Evolutionary conservation across 78 protist species (phyloP).

Genomic region (Dictyostelium purpureum): DNA sequence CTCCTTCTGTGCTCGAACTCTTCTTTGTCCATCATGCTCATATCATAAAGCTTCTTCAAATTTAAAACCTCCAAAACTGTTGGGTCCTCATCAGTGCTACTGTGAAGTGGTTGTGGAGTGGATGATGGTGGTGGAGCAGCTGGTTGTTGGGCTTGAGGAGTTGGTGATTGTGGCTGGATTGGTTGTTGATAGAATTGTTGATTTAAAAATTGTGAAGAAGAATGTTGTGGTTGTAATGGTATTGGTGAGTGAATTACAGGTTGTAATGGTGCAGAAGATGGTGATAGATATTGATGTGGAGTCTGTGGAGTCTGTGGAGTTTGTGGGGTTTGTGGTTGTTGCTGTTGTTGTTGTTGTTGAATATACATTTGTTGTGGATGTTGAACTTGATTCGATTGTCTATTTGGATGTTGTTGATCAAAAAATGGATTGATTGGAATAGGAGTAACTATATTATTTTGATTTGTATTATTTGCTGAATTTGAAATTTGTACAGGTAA

Average conservation of each 20-base stretch:
- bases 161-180: not conserved
- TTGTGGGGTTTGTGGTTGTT: not conserved
- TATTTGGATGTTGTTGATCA: not conserved
- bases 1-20: slow-evolving; percentile 66
- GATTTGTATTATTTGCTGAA: not conserved
- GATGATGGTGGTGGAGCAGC: not conserved
- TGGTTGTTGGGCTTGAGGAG: not conserved
- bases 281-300: slow-evolving; percentile 5
- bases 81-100: slow-evolving; percentile 50
- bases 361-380: not conserved
- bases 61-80: slow-evolving; percentile 44
- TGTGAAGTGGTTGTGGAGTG: slow-evolving; percentile 28
- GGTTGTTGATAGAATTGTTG: slow-evolving; percentile 41
- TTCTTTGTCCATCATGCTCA: slow-evolving; percentile 72
- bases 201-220: slow-evolving; percentile 18
- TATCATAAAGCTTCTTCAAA: slow-evolving; percentile 56
- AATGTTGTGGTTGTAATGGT: slow-evolving; percentile 28
- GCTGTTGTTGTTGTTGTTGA: slow-evolving; percentile 42
- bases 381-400: not conserved
- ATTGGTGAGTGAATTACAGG: slow-evolving; percentile 29
- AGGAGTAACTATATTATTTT: not conserved
- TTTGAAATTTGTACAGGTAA: slow-evolving; percentile 10
- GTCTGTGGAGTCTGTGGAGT: not conserved
- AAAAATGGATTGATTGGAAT: slow-evolving; percentile 20
- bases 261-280: slow-evolving; percentile 73